phyloP scores from a whole-genome alignment of 2,329 filamentous ascomycete species.

The Fusarium musae region DNA sequence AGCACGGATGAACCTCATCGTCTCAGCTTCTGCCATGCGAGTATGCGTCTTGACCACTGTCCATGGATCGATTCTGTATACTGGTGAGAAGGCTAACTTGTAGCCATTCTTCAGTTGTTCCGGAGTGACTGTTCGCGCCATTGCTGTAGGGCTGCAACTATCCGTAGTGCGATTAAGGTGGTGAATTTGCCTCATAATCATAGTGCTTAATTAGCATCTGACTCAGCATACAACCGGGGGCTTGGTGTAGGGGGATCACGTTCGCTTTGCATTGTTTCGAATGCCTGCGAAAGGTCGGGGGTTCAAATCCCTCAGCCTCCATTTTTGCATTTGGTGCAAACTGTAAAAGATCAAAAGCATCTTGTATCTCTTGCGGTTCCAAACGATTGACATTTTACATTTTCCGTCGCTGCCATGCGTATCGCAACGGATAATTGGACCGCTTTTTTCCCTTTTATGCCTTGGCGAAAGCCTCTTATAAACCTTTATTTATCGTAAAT shows the following conservation, averaged over 20 bases:
- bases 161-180: too few species aligned
- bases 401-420: fast-evolving
- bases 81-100: too few species aligned
- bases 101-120: too few species aligned
- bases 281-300: slow-evolving; percentile 19
- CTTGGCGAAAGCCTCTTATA: not conserved
- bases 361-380: fast-evolving
- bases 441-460: fast-evolving
- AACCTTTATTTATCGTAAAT: not conserved
- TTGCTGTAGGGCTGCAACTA: too few species aligned
- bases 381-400: fast-evolving
- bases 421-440: fast-evolving
- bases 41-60: too few species aligned
- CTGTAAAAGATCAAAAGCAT: fast-evolving
- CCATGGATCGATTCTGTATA: too few species aligned
- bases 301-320: slow-evolving; percentile 22
- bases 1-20: too few species aligned
- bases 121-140: too few species aligned
- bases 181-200: not conserved
- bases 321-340: not conserved
- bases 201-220: not conserved
- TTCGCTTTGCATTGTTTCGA: slow-evolving; percentile 18
- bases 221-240: not conserved
- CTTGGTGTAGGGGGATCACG: slow-evolving; percentile 20
- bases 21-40: too few species aligned